Evolutionary conservation across 2,329 filamentous ascomycete species (phyloP), one percentile per base, ranked within the genome.

Genomic region (Diplodia seriata): DNA sequence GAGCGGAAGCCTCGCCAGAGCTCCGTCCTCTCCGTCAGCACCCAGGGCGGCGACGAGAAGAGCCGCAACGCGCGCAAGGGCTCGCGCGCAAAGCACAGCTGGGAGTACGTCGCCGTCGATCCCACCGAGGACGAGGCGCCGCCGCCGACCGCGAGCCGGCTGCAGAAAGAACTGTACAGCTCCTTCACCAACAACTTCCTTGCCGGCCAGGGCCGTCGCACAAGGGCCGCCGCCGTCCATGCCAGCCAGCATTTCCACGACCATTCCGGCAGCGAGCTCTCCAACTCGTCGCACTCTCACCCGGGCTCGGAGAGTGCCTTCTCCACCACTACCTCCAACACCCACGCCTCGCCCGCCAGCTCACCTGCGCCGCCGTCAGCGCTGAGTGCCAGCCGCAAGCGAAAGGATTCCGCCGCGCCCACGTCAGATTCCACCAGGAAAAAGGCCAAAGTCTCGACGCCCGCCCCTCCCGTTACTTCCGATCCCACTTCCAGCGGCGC

Each of bases 181-280:
- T 67, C 66, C 29, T 67, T 67, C 66, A 67, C 55, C 47, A 53
- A 43, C 55, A 67, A 40, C 56, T 67, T 67, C 36, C 66, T 67
- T 12, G 20, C 31, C 55, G 55, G 55, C 33, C 40, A 49, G 9
- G 47, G 43, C 33, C 66, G 66, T 62, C 66, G 66, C 66, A 67
- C 66, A 15, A 51, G 66, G 5, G 33, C 47, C 5, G 66, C 55
- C 23, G 66, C 66, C 20, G 12, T 43, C 23, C 18, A 61, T 36
- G 36, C 43, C 4, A 50, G 38, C 29, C 64, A 67, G 54, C 40
- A 56, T n/a, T 62, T 61, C n/a, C 56, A 61, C 47, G 55, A 67
- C 23, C 55, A 62, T 23, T 53, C 55, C 33, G 66, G 55, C 66
- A 53, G 43, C 47, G 66, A 67, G 11, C 20, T 36, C 29, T 50